phyloP scores from a whole-genome alignment of 2,329 filamentous ascomycete genomes.

The Simplicillium sp. region DNA sequence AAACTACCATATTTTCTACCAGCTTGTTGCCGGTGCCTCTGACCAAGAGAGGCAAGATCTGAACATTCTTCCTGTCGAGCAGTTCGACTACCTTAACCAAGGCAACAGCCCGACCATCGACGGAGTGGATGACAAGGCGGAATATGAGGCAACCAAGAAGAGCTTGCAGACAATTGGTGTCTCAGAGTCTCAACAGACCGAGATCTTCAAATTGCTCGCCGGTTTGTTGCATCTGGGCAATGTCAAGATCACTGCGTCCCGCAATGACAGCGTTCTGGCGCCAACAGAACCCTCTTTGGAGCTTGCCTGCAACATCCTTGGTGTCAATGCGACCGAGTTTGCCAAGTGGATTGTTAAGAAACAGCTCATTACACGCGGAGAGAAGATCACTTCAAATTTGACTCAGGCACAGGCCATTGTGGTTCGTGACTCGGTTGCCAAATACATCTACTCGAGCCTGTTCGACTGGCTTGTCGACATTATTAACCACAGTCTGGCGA shows the following conservation, averaged over 20 bases:
- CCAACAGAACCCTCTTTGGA: conserved; percentile 73
- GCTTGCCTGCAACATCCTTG: conserved; percentile 74
- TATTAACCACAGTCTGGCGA: conserved; percentile 85
- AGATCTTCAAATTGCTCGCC: conserved; percentile 85
- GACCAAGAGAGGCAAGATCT: conserved; percentile 75
- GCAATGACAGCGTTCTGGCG: conserved; percentile 77
- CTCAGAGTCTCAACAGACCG: conserved; percentile 58
- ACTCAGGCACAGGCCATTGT: conserved; percentile 89
- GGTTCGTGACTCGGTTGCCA: conserved; percentile 93
- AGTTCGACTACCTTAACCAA: conserved; percentile 95
- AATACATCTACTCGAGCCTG: conserved; percentile 95
- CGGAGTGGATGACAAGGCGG: conserved; percentile 89
- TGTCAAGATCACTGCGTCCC: conserved; percentile 85
- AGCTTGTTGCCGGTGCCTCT: conserved; percentile 85
- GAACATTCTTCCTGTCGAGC: conserved; percentile 69
- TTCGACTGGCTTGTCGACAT: conserved; percentile 99
- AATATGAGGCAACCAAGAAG: conserved; percentile 80
- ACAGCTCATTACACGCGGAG: conserved; percentile 88
- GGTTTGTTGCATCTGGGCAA: conserved; percentile 92
- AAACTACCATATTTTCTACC: conserved; percentile 99
- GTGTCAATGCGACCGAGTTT: conserved; percentile 78
- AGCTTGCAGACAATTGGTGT: conserved; percentile 88
- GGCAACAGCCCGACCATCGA: conserved; percentile 86
- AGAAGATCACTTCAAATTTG: conserved; percentile 95
- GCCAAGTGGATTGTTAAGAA: conserved; percentile 99